Evolutionary conservation across 2,329 filamentous ascomycete species (phyloP).

Genomic region (Plenodomus lindquistii): DNA sequence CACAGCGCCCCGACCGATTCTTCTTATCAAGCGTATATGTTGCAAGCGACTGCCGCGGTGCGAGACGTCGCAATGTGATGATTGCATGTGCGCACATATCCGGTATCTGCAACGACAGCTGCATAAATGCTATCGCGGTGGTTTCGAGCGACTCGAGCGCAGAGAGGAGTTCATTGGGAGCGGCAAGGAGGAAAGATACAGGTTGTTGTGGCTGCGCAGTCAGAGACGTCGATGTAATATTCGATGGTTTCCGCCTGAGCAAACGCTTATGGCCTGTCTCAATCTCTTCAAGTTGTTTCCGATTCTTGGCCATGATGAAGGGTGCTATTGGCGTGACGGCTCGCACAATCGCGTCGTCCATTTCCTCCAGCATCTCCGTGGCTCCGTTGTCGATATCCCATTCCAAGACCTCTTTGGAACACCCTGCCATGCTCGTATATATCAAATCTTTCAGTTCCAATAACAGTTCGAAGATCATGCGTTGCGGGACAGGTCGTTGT

Average conservation of each 20-base stretch:
- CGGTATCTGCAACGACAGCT: slow-evolving; percentile 26
- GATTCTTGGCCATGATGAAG: slow-evolving; percentile 1
- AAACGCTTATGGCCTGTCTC: slow-evolving; percentile 12
- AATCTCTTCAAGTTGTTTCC: slow-evolving; percentile 1
- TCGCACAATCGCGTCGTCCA: slow-evolving; percentile 32
- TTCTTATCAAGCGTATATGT: slow-evolving; percentile 29
- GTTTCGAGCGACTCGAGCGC: slow-evolving; percentile 41
- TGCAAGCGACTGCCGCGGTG: slow-evolving; percentile 27
- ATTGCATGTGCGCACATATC: slow-evolving; percentile 39
- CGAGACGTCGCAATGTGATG: slow-evolving; percentile 35
- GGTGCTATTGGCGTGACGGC: slow-evolving; percentile 22
- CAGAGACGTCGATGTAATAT: slow-evolving; percentile 2
- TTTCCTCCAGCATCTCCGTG: slow-evolving; percentile 32
- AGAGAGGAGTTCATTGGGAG: slow-evolving; percentile 29
- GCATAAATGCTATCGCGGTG: slow-evolving; percentile 31
- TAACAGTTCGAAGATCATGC: slow-evolving; percentile 41
- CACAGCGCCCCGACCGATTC: slow-evolving; percentile 22
- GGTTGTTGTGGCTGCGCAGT: slow-evolving; percentile 5
- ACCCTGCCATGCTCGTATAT: slow-evolving; percentile 31
- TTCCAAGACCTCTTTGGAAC: slow-evolving; percentile 31
- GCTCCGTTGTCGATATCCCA: slow-evolving; percentile 31
- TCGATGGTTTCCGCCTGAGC: slow-evolving; percentile 26
- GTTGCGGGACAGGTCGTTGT: slow-evolving; percentile 33
- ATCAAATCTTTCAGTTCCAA: slow-evolving; percentile 41
- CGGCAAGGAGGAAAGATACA: slow-evolving; percentile 23